These are phyloP conservation scores for Karstenula rhodostoma DNA, from an alignment of 2,329 filamentous ascomycete genomes.

Conservation along the genomic window DNA sequence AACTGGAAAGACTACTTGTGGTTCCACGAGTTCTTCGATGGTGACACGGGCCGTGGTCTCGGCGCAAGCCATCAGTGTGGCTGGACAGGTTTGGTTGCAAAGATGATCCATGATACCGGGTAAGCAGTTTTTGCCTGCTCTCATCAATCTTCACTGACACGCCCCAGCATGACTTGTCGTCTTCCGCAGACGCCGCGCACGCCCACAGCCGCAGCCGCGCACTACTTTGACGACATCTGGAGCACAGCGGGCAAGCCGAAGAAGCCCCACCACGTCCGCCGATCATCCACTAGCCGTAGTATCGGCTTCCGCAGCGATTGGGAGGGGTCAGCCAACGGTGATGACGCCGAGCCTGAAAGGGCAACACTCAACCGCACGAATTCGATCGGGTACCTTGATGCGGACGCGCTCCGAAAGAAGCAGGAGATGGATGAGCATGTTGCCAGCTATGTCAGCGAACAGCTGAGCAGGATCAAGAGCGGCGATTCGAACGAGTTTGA, in stretches of 20 bases:
- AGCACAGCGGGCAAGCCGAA: constrained; percentile 56
- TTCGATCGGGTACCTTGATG: constrained; percentile 61
- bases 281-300: constrained; percentile 82
- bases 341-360: constrained; percentile 36
- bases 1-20: constrained; percentile 93
- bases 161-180: constrained; percentile 78
- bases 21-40: constrained; percentile 98
- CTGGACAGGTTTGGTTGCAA: constrained; percentile 94
- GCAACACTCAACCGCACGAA: constrained; percentile 49
- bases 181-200: constrained; percentile 93
- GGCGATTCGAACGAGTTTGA: constrained; percentile 61
- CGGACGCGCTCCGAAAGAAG: constrained; percentile 56
- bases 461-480: constrained; percentile 76
- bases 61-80: constrained; percentile 95
- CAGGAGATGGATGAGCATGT: constrained; percentile 67
- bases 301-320: constrained; percentile 86
- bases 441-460: constrained; percentile 81
- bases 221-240: constrained; percentile 96
- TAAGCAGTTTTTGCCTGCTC: constrained; percentile 57
- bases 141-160: background rate
- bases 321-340: constrained; percentile 52
- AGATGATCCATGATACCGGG: constrained; percentile 98
- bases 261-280: constrained; percentile 67
- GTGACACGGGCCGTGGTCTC: constrained; percentile 85
- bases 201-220: constrained; percentile 80